Conservation (phyloP, 208 protist genomes). For the Leishmania braziliensis region DNA sequence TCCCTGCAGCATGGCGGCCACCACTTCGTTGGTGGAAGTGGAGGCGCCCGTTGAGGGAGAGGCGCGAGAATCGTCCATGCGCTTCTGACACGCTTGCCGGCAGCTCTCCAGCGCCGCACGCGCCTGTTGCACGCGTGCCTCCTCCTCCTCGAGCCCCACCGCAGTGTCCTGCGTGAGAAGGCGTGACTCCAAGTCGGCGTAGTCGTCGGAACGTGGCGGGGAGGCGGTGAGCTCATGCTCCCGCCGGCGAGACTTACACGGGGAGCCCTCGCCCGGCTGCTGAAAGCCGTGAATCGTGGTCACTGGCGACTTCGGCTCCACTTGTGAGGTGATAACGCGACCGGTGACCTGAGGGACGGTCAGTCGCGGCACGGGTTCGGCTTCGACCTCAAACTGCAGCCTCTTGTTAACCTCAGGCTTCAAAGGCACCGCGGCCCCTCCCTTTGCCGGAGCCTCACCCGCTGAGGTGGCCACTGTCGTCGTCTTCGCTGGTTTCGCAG, state of each 20-base stretch:
- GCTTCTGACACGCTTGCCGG: slow-evolving; percentile 11
- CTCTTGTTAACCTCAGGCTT: slow-evolving; percentile 4
- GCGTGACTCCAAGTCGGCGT: slow-evolving; percentile 11
- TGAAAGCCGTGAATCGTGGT: slow-evolving; percentile 17
- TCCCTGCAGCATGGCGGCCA: slow-evolving; percentile 61
- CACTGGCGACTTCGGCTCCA: slow-evolving; percentile 4
- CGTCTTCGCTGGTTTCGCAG: not conserved
- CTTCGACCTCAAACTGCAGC: slow-evolving; percentile 7
- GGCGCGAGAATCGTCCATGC: not conserved
- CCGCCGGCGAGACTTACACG: slow-evolving; percentile 36
- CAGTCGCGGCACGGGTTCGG: slow-evolving; percentile 12
- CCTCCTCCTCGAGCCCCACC: slow-evolving; percentile 24
- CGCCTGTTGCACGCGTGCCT: slow-evolving; percentile 16
- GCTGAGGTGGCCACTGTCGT: not conserved
- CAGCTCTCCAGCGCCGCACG: slow-evolving; percentile 18
- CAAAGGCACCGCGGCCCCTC: not conserved
- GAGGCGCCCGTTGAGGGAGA: slow-evolving; percentile 1
- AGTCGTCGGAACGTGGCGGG: slow-evolving; percentile 8
- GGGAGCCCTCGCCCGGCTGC: slow-evolving; percentile 13
- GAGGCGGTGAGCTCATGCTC: slow-evolving; percentile 32
- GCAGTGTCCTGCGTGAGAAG: slow-evolving; percentile 15
- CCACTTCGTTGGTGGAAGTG: slow-evolving; percentile 36
- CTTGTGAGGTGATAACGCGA: not conserved
- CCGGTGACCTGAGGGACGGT: slow-evolving; percentile 5
- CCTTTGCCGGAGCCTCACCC: slow-evolving; percentile 4